Conservation (phyloP, 2,329 filamentous ascomycete genomes). For the Penicillium frequentans region DNA sequence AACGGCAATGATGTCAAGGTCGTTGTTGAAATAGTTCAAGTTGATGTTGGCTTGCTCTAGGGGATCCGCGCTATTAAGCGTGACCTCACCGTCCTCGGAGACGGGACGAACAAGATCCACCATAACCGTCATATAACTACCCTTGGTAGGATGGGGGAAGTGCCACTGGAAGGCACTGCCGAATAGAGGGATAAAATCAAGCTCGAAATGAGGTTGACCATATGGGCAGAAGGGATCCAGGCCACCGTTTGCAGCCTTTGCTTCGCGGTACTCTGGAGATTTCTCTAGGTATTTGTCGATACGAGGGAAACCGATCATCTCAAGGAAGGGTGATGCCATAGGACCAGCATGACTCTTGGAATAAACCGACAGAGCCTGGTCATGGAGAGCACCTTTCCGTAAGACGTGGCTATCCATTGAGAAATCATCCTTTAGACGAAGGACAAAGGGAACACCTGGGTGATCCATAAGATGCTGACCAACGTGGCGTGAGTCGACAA, state of each 20-base stretch:
- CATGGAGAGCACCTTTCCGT: constrained; percentile 33
- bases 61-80: constrained; percentile 40
- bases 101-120: constrained; percentile 52
- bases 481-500: constrained; percentile 28
- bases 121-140: constrained; percentile 58
- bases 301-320: constrained; percentile 60
- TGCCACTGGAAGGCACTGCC: constrained; percentile 53
- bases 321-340: constrained; percentile 43
- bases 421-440: constrained; percentile 44
- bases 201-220: constrained; percentile 62
- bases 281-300: constrained; percentile 55
- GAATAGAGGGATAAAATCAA: constrained; percentile 64
- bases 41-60: constrained; percentile 44
- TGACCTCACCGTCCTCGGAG: constrained; percentile 42
- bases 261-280: constrained; percentile 48
- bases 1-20: constrained; percentile 57
- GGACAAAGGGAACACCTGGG: constrained; percentile 41
- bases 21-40: constrained; percentile 48
- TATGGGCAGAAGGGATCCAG: constrained; percentile 56
- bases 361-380: constrained; percentile 36
- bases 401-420: constrained; percentile 40
- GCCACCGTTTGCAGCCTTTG: constrained; percentile 42
- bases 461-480: constrained; percentile 36
- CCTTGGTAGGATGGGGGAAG: constrained; percentile 43
- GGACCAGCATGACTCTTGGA: constrained; percentile 43